These are phyloP conservation scores for Volutella citrinella DNA, from an alignment of 2,329 filamentous ascomycete species.

Conservation along the genomic window DNA sequence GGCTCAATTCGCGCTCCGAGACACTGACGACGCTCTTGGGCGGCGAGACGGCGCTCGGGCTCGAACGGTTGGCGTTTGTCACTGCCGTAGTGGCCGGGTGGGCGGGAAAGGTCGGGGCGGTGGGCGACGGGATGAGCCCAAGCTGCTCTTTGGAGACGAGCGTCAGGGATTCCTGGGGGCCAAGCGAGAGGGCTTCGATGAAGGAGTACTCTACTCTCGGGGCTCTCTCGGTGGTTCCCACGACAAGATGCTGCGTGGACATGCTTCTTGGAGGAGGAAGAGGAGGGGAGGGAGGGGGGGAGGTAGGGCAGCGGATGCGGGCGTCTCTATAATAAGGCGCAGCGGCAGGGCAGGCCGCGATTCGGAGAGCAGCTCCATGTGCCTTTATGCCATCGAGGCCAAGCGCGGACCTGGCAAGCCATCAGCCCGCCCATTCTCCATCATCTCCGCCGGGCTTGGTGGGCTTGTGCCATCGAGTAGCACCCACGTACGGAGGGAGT, in stretches of 20 bases:
- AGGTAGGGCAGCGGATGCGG: too few species aligned
- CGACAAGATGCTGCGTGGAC: conserved; percentile 19
- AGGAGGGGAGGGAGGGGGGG: conserved; percentile 9
- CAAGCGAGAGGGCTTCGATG: conserved; percentile 28
- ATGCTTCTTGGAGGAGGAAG: conserved; percentile 13
- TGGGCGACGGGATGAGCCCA: conserved; percentile 17
- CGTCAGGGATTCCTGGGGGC: conserved; percentile 23
- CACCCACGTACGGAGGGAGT: too few species aligned
- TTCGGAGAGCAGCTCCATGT: too few species aligned
- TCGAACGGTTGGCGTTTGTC: not conserved
- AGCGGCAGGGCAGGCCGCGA: too few species aligned
- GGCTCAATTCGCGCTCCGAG: too few species aligned
- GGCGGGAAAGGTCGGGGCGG: conserved; percentile 5
- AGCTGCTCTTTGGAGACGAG: conserved; percentile 26
- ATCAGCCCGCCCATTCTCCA: too few species aligned
- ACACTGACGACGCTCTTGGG: not conserved
- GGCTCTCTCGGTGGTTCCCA: conserved; percentile 17
- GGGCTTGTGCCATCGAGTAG: too few species aligned
- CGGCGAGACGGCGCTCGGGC: not conserved
- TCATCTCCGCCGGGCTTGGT: too few species aligned
- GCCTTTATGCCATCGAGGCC: too few species aligned
- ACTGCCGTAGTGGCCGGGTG: conserved; percentile 1
- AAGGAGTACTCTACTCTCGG: conserved; percentile 26
- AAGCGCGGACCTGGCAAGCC: too few species aligned
- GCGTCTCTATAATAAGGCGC: too few species aligned